Base-by-base conservation (phyloP, 1,284 basidiomycete genomes). In the Malassezia furfur region DNA sequence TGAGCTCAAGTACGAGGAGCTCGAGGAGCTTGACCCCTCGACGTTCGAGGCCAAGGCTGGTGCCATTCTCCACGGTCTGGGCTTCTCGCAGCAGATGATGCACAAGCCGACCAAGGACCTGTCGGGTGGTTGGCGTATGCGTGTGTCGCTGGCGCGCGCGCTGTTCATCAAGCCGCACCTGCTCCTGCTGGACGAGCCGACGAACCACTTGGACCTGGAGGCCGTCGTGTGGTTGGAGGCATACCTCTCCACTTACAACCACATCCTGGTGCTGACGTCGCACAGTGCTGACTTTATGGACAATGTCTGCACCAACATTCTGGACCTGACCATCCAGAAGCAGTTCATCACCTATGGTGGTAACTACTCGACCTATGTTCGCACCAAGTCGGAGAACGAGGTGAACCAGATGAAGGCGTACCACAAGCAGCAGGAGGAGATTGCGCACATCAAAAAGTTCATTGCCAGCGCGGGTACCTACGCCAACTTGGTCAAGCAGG, bases 211-310 rank as follows among this genome's bases (percentile, higher is more conserved):
- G 77, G 91, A 96, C 80, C 80, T 96, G 54, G 91, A 91, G 63
- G 93, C 93, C 51, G 93, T 98, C 65, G 93, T 96, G 56, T 98
- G 93, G 93, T 81, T 98, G 53, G 93, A 98, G 77, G 93, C 91
- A 12, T 96, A 96, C 78, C 81, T 96, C 41, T 88, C 88, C 44
- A 96, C 89, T 46, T 98, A 96, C 80, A 96, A 94, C 80, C 91
- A 96, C 77, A 96, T 96, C 75, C 83, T 98, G 64, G 87, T 96
- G 71, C 52, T 68, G 60, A 91, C 89, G 31, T 90, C 87, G 54
- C 93, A 96, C 80, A 96, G 91, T 46, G 87, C 90, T 76, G 93
- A 96, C 79, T 96, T 96, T 80, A 91, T 96, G 89, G 93, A 96
- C 79, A 85, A 81, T 48, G 70, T 75, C 53, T 74, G 75, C 67